Evolutionary conservation across 2,329 filamentous ascomycete species (phyloP).

Genomic region (Neonectria ditissima): DNA sequence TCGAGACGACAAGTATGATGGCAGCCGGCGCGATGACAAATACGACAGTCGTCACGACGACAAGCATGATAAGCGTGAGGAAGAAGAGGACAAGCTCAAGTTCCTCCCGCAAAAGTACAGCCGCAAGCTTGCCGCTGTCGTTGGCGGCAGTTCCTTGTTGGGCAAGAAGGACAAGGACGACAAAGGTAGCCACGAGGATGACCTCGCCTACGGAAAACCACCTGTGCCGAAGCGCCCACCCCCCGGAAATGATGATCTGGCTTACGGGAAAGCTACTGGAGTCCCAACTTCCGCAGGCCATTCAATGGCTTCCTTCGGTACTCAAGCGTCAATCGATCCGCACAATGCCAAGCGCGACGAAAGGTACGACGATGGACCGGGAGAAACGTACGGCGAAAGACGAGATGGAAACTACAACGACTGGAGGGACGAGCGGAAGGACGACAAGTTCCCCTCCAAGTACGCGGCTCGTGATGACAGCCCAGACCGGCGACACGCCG

Average conservation of each 20-base stretch:
- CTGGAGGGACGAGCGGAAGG: constrained; percentile 5
- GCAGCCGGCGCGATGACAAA: constrained; percentile 28
- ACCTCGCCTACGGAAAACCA: constrained; percentile 63
- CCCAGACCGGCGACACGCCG: constrained; percentile 21
- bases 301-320: constrained; percentile 44
- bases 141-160: constrained; percentile 11
- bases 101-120: constrained; percentile 63
- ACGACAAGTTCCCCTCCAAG: constrained; percentile 21
- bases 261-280: constrained; percentile 41
- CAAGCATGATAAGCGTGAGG: constrained; percentile 18
- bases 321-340: constrained; percentile 37
- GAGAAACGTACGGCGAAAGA: constrained; percentile 1
- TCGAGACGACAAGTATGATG: constrained; percentile 36
- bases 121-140: constrained; percentile 48
- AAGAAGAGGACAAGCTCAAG: constrained; percentile 55
- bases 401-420: constrained; percentile 3
- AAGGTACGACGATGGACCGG: constrained; percentile 6
- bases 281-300: constrained; percentile 39
- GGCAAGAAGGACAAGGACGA: constrained; percentile 43
- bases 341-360: constrained; percentile 6
- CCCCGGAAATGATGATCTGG: constrained; percentile 37
- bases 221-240: constrained; percentile 42
- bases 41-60: constrained; percentile 33
- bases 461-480: constrained; percentile 34
- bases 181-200: constrained; percentile 57